Evolutionary conservation across 2,329 filamentous ascomycete species (phyloP).

Genomic region (Elsinoe arachidis): DNA sequence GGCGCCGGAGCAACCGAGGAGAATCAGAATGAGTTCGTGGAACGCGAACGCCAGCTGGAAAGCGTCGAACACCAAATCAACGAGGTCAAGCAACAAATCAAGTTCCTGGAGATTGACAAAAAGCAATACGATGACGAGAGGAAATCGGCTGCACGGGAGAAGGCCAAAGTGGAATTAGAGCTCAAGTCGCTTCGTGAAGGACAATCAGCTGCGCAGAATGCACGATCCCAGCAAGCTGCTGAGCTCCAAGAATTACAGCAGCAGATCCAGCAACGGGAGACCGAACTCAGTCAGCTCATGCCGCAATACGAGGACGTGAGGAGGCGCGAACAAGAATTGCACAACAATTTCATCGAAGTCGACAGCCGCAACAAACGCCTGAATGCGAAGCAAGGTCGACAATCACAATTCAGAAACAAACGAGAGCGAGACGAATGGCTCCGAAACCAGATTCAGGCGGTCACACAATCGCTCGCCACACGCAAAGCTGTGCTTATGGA

Average conservation of each 20-base stretch:
- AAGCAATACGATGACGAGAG: constrained; percentile 83
- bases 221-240: constrained; percentile 59
- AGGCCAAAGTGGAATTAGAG: constrained; percentile 79
- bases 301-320: constrained; percentile 69
- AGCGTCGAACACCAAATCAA: constrained; percentile 71
- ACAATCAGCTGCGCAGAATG: constrained; percentile 66
- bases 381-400: constrained; percentile 85
- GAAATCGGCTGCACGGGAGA: constrained; percentile 66
- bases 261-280: constrained; percentile 68
- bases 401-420: constrained; percentile 79
- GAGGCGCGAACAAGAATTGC: constrained; percentile 61
- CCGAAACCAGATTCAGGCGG: constrained; percentile 68
- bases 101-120: constrained; percentile 76
- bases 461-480: constrained; percentile 64
- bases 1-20: constrained; percentile 79
- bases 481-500: constrained; percentile 80
- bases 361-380: constrained; percentile 69
- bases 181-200: constrained; percentile 76
- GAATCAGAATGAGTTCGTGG: constrained; percentile 64
- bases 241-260: constrained; percentile 64
- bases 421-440: constrained; percentile 79
- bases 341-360: constrained; percentile 63
- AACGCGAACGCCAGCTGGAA: constrained; percentile 70
- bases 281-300: constrained; percentile 63
- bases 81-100: constrained; percentile 70